Base-by-base conservation (phyloP, 2,329 filamentous ascomycete genomes). In the Colletotrichum destructivum region DNA sequence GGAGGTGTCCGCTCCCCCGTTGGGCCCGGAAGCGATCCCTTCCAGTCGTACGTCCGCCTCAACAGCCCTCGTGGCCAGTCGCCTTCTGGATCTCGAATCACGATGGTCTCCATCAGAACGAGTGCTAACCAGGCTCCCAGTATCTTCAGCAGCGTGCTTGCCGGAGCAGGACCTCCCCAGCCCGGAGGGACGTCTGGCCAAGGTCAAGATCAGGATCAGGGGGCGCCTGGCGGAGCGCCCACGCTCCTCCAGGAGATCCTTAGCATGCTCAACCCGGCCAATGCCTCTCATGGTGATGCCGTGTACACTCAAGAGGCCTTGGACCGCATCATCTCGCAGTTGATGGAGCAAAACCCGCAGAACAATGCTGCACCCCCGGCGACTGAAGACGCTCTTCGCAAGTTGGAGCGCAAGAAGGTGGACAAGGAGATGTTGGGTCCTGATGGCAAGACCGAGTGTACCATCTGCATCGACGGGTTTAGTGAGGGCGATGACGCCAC, bases 381-480 rank as follows among this genome's bases (percentile, higher is more conserved):
- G 11, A 88, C 94, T 0, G 88, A 91, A 72, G 88, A 88, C 56
- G 93, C 94, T 0, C 95, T 99, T 66, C 87, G 88, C 35, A 87
- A 89, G 4, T 84, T 99, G 6, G 90, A 94, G 11, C 92, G 92
- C 76, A 92, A 91, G 75, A 89, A 89, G 54, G 85, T 96, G 2
- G 89, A 94, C 62, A 84, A 88, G 69, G 88, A 91, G 52, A 92
- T 97, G 88, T 85, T 97, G 7, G 88, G 86, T 1, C 79, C 84
- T 0, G 89, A 90, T 65, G 88, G 88, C 8, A 93, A 92, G 69
- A 92, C 91, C 52, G 95, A 98, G 78, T 99, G 96, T 81, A 95
- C 94, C 46, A 98, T 99, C 70, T 99, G 96, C 82, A 97, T 98
- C 85, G 95, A 98, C 66, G 89, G 93, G 38, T 92, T 97, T 73